Evolutionary conservation across 176 grass and related monocot species (phyloP).

Genomic region (Aegilops longissima): DNA sequence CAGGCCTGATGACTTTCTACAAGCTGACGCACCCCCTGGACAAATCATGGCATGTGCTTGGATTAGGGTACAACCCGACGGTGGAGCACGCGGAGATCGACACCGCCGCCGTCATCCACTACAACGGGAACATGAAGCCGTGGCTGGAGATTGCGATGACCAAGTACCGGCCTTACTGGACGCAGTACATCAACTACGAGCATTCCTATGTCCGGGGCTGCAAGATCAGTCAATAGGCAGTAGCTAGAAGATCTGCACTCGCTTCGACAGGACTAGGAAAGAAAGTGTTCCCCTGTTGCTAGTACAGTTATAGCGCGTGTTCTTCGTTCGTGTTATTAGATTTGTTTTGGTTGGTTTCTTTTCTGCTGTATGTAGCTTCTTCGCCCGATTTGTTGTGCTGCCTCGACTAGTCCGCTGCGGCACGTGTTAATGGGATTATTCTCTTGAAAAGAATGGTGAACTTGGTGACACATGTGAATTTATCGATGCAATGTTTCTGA

Average conservation of each 20-base stretch:
- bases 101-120: conserved; percentile 48
- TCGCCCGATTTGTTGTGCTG: not conserved
- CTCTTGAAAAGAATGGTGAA: not conserved
- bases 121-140: conserved; percentile 60
- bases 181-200: conserved; percentile 55
- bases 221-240: conserved; percentile 53
- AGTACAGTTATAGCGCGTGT: conserved; percentile 15
- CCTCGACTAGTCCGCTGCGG: not conserved
- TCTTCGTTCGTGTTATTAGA: conserved; percentile 38
- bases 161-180: conserved; percentile 58
- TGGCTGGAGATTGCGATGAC: conserved; percentile 64
- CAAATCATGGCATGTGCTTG: conserved; percentile 58
- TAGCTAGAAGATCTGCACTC: conserved; percentile 14
- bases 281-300: conserved; percentile 20
- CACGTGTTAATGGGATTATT: not conserved
- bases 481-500: not conserved
- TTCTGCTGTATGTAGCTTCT: conserved; percentile 30
- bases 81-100: conserved; percentile 42
- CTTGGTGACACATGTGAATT: not conserved
- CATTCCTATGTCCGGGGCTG: conserved; percentile 46
- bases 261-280: conserved; percentile 19
- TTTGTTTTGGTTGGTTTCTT: not conserved
- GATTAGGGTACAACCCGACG: conserved; percentile 46
- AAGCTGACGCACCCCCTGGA: conserved; percentile 47
- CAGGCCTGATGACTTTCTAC: conserved; percentile 49